phyloP scores from a whole-genome alignment of 345 rosid species.

The Aquilaria yunnanensis region DNA sequence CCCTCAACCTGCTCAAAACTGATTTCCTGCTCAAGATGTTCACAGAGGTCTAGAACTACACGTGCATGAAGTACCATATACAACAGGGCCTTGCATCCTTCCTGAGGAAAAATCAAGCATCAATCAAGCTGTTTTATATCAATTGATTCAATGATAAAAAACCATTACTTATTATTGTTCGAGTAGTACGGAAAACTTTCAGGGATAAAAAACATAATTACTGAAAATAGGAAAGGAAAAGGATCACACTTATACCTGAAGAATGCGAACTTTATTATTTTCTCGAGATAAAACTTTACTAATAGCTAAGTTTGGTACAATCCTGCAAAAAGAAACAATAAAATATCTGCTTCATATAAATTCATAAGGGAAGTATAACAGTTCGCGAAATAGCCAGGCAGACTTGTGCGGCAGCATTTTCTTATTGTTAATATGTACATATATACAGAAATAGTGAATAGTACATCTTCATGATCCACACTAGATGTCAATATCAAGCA shows the following conservation, averaged over 20 bases:
- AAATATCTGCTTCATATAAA: not conserved
- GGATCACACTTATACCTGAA: constrained; percentile 54
- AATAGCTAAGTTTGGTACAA: constrained; percentile 93
- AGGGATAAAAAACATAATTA: not conserved
- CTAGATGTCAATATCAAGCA: no score
- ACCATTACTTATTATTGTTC: no score
- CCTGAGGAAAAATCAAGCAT: constrained; percentile 35
- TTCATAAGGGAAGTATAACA: not conserved
- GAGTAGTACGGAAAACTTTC: no score
- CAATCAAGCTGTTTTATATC: no score
- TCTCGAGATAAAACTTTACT: constrained; percentile 85
- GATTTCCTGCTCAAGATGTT: constrained; percentile 73
- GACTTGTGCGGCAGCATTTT: not conserved
- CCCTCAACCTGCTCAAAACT: constrained; percentile 93
- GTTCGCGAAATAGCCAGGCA: not conserved
- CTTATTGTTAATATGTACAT: no score
- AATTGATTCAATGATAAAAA: no score
- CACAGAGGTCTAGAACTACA: constrained; percentile 81
- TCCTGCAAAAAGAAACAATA: constrained; percentile 38
- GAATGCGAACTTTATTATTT: constrained; percentile 86
- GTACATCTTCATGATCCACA: no score
- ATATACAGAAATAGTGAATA: no score
- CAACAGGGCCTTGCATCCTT: constrained; percentile 90
- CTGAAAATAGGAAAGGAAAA: not conserved
- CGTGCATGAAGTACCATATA: constrained; percentile 99